Evolutionary conservation across 1,284 basidiomycete genomes (phyloP).

Genomic region (Grifola frondosa): DNA sequence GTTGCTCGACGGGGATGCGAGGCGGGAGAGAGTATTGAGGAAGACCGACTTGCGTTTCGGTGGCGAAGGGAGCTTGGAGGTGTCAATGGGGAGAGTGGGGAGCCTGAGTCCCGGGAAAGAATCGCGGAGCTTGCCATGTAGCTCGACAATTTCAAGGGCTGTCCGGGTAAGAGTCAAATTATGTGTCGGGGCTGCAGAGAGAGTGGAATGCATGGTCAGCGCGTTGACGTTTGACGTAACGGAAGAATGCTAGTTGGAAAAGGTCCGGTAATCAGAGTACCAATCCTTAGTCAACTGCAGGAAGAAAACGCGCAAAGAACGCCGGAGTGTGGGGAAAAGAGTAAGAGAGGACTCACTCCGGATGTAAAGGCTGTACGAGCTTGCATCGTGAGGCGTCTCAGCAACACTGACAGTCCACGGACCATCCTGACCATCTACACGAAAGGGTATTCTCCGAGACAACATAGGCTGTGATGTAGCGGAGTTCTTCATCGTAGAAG

Average conservation of each 20-base stretch:
- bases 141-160: slow-evolving; percentile 71
- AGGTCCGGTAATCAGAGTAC: not conserved
- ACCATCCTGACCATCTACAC: slow-evolving; percentile 43
- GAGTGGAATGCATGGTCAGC: slow-evolving; percentile 23
- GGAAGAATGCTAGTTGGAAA: not conserved
- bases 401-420: slow-evolving; percentile 55
- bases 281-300: slow-evolving; percentile 6
- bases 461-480: slow-evolving; percentile 34
- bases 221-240: slow-evolving; percentile 18
- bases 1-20: slow-evolving; percentile 63
- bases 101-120: slow-evolving; percentile 52
- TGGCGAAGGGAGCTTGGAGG: slow-evolving; percentile 49
- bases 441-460: slow-evolving; percentile 27
- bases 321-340: slow-evolving; percentile 7
- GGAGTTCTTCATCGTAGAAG: slow-evolving; percentile 38
- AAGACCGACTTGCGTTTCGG: slow-evolving; percentile 78
- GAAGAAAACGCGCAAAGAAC: slow-evolving; percentile 14
- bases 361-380: slow-evolving; percentile 46
- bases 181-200: slow-evolving; percentile 73
- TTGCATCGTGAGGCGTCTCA: slow-evolving; percentile 42
- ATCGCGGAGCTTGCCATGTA: slow-evolving; percentile 71
- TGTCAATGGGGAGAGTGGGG: slow-evolving; percentile 61
- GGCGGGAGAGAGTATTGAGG: slow-evolving; percentile 76
- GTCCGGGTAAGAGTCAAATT: slow-evolving; percentile 83
- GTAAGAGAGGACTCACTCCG: slow-evolving; percentile 41